Evolutionary conservation across 2,329 filamentous ascomycete genomes (phyloP).

Genomic region (Penicillium nordicum): DNA sequence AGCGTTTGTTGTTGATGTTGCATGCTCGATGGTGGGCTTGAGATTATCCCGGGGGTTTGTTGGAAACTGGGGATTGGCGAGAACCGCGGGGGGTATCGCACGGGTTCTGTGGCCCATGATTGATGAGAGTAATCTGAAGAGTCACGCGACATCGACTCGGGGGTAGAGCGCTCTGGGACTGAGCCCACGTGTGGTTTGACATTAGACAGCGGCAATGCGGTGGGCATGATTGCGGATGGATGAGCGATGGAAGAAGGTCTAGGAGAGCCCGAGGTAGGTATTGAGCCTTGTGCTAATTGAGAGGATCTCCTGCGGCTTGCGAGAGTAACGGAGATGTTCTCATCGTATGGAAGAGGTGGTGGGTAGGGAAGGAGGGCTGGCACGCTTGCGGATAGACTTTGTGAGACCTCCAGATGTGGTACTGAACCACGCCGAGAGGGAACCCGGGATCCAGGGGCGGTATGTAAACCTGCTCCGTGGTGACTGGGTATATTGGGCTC

Average conservation of each 20-base stretch:
- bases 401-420: constrained; percentile 14
- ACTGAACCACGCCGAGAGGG: constrained; percentile 23
- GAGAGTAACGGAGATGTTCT: constrained; percentile 33
- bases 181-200: constrained; percentile 23
- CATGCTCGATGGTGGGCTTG: constrained; percentile 10
- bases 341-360: constrained; percentile 32
- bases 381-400: constrained; percentile 28
- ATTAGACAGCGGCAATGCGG: constrained; percentile 23
- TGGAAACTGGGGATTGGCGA: constrained; percentile 22
- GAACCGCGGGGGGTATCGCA: constrained; percentile 27
- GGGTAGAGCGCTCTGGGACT: constrained; percentile 26
- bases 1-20: constrained; percentile 19
- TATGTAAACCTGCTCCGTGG: constrained; percentile 20
- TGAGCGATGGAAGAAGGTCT: constrained; percentile 20
- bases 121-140: constrained; percentile 34
- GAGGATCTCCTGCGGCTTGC: constrained; percentile 18
- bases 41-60: constrained; percentile 9
- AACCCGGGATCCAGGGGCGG: constrained; percentile 25
- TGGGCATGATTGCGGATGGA: constrained; percentile 37
- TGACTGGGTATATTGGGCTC: constrained; percentile 21
- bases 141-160: constrained; percentile 35
- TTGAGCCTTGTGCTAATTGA: constrained; percentile 11
- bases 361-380: constrained; percentile 24
- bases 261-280: constrained; percentile 7
- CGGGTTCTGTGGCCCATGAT: constrained; percentile 39